Evolutionary conservation across 1,284 basidiomycete species (phyloP), one percentile per base, ranked within the genome.

Genomic region (Rhizoctonia solani): DNA sequence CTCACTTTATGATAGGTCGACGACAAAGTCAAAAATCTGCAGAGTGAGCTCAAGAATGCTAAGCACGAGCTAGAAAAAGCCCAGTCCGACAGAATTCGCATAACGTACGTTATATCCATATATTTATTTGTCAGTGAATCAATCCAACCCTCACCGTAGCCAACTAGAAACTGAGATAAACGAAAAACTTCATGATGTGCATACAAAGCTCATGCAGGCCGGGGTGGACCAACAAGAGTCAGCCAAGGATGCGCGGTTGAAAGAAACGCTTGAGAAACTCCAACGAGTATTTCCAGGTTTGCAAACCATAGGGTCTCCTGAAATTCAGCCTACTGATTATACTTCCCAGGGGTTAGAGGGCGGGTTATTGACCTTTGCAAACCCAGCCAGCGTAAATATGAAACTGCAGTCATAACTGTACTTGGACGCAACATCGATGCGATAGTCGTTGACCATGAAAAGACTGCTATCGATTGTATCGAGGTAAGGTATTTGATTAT

Each of bases 391-490:
- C 85, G 89, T 68, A 98, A 97, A 79, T 99, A 98, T 75, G 92
- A 97, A 74, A 85, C 86, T 0, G 94, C 97, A 0, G 92, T 99
- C n/a, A 87, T 89, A 9, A 94, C 95, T n/a, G 88, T 98, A 16
- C 83, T 99, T 1, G 97, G 96, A 0, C 85, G 95, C 67, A 95
- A 99, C 76, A 90, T 95, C 58, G 96, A 99, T 73, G 92, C 95
- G 1, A 87, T 99, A 66, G 92, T 99, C 1, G 95, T 99, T 0
- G 95, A 98, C 73, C 88, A 93, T 72, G 95, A 99, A 80, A 93
- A 92, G 78, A 95, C 93, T 0, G 97, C 94, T 1, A 97, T 98
- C 70, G 93, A 96, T 74, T 99, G 97, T 77, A 98, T 99, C 74
- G 92, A 96, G 81, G 92, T 91, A 71, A 42, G 78, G 14, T 23